These are phyloP conservation scores for Fusarium sp. DNA, from an alignment of 2,329 filamentous ascomycete genomes.

Conservation along the genomic window DNA sequence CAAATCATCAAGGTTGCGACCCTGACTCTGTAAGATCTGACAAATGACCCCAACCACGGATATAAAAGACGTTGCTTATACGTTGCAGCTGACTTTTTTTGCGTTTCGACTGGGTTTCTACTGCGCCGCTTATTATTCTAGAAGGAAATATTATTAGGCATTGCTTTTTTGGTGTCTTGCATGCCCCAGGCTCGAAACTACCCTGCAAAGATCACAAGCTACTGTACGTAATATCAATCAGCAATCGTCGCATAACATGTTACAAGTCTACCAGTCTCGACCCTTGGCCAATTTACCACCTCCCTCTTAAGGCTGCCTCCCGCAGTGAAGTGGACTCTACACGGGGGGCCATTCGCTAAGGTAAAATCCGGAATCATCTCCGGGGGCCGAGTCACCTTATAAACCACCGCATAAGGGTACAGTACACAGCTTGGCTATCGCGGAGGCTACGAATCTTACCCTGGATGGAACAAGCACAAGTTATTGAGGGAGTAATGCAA, in stretches of 20 bases:
- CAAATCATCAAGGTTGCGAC: neutral
- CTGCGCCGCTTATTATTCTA: neutral
- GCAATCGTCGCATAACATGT: neutral
- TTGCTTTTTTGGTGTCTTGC: neutral
- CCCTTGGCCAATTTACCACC: neutral
- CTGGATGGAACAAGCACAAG: neutral
- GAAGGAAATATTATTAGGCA: neutral
- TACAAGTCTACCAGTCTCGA: neutral
- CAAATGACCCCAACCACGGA: neutral
- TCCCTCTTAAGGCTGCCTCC: constrained; percentile 25
- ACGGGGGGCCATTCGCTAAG: neutral
- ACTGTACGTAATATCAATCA: constrained; percentile 4
- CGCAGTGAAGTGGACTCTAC: neutral
- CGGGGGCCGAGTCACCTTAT: neutral
- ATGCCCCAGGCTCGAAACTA: neutral
- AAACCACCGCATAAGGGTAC: neutral
- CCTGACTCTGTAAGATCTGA: neutral
- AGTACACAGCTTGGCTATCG: neutral
- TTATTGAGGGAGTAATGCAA: neutral
- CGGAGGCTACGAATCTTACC: neutral
- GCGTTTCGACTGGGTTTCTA: neutral
- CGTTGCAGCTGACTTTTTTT: neutral
- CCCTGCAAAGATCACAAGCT: constrained; percentile 2
- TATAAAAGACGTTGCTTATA: neutral
- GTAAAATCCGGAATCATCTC: constrained; percentile 10